Evolutionary conservation across 202 grass and related monocot species (phyloP), one percentile per base, ranked within the genome.

Genomic region (Carex sylvatica): DNA sequence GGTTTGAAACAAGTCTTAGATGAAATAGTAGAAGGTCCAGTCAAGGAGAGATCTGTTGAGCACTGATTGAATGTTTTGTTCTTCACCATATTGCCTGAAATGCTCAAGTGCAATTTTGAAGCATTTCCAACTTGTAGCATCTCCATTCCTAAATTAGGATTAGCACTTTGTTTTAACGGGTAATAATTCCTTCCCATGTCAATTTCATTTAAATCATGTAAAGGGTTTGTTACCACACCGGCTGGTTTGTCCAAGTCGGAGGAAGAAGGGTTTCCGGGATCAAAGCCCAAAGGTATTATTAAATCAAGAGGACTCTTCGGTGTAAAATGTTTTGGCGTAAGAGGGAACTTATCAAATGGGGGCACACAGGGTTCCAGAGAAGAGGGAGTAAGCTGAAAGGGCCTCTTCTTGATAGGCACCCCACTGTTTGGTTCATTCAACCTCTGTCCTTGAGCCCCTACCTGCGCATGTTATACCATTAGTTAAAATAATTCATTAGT

Each of bases 381-480:
- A 8, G 28, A 23, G 6, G 33, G 47, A 14, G 80, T 81, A 23
- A 74, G 52, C 31, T 68, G 68, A 89, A 97, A 79, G 1, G 85
- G 93, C 73, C 93, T 93, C 87, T 97, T 97, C 84, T 97, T 97
- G 74, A 97, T 93, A 55, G 93, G 93, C 84, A 97, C 91, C 70
- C 87, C 89, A 60, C 26, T 8, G 8, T 67, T 84, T 22, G 80
- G 80, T 56, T 82, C 80, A 67, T 67, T 55, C 16, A 82, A 82
- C 26, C 61, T 68, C 44, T 82, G 59, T 67, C 80, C 78, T 65
- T 62, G 15, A 82, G 63, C 46, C 8, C 65, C 80, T 51, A 70
- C 80, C 80, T 82, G 59, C 7, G 23, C 63, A 61, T 55, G 36
- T 67, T 33, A 82, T 55, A 51, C 30, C 19, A 49, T 65, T 47